Percentiles rank a stretch among this genome's conserved stretches.
phyloP scores from a whole-genome alignment of 108 stramenopile species.

The Skeletonema menzelii region DNA sequence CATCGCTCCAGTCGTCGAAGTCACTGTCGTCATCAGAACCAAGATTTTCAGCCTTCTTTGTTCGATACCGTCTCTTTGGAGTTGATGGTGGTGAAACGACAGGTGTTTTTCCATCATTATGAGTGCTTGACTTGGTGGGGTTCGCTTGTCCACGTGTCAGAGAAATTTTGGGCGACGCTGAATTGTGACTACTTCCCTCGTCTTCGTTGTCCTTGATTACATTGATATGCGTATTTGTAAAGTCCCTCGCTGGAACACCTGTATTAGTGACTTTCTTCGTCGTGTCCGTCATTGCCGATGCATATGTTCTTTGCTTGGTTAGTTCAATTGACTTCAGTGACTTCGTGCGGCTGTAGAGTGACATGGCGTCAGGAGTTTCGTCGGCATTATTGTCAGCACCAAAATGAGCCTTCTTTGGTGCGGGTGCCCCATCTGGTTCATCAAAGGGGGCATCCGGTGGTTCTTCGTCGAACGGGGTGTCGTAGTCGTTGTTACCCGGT shows the following conservation, averaged over 20 bases:
- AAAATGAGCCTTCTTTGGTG: constrained; percentile 2
- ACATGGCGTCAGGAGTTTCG: not conserved
- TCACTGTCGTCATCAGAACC: constrained; percentile 4
- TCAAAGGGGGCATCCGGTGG: constrained; percentile 44
- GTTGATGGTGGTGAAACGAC: constrained; percentile 1
- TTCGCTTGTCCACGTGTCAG: not conserved
- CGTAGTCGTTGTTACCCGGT: not conserved
- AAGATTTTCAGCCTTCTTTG: constrained; percentile 9
- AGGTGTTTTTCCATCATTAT: not conserved
- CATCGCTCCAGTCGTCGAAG: constrained; percentile 18
- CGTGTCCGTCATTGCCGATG: constrained; percentile 38
- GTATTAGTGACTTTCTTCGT: constrained; percentile 32
- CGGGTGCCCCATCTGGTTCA: constrained; percentile 19
- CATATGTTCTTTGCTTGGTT: constrained; percentile 23
- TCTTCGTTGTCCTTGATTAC: constrained; percentile 6
- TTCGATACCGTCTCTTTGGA: not conserved
- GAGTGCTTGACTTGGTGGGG: not conserved
- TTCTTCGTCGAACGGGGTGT: constrained; percentile 9
- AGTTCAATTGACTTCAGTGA: constrained; percentile 24
- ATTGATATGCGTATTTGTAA: constrained; percentile 20
- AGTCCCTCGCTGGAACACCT: constrained; percentile 8
- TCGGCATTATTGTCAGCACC: not conserved
- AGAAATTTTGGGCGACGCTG: not conserved
- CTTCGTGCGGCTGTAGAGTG: constrained; percentile 9
- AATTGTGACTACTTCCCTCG: not conserved